phyloP scores from a whole-genome alignment of 129 eudicot species.

The Saussurea involucrata region DNA sequence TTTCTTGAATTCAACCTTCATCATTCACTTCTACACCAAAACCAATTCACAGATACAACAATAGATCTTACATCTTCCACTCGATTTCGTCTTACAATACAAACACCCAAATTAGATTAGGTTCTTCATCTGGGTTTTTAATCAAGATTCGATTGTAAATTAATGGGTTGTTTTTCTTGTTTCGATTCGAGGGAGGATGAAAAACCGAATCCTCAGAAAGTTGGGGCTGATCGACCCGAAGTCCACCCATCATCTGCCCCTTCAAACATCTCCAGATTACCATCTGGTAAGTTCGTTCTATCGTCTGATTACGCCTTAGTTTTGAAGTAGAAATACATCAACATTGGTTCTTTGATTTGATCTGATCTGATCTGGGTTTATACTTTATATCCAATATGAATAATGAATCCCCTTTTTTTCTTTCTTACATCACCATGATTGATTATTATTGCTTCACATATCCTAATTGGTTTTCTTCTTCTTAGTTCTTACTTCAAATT shows the following conservation, averaged over 20 bases:
- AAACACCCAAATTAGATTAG: not conserved
- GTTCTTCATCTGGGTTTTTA: conserved; percentile 11
- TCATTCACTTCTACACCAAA: not conserved
- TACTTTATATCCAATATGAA: not conserved
- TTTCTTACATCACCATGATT: not conserved
- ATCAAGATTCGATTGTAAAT: conserved; percentile 13
- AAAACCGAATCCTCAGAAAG: conserved; percentile 50
- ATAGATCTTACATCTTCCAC: not conserved
- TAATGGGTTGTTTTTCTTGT: conserved; percentile 94
- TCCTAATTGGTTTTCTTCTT: not conserved
- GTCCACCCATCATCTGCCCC: conserved; percentile 42
- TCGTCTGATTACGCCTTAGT: not conserved
- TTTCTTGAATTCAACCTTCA: not conserved
- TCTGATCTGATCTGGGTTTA: conserved; percentile 48
- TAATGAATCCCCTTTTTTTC: not conserved
- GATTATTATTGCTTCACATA: not conserved
- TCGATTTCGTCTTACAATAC: not conserved
- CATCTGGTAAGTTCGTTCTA: conserved; percentile 59
- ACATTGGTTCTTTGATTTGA: conserved; percentile 43
- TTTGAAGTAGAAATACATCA: not conserved
- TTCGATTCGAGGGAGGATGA: conserved; percentile 81
- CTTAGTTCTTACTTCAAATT: not conserved
- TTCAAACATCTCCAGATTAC: conserved; percentile 74
- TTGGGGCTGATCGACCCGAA: conserved; percentile 46
- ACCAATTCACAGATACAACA: not conserved